Conservation (phyloP, 768 basidiomycete species). For the Mrakia blollopis region DNA sequence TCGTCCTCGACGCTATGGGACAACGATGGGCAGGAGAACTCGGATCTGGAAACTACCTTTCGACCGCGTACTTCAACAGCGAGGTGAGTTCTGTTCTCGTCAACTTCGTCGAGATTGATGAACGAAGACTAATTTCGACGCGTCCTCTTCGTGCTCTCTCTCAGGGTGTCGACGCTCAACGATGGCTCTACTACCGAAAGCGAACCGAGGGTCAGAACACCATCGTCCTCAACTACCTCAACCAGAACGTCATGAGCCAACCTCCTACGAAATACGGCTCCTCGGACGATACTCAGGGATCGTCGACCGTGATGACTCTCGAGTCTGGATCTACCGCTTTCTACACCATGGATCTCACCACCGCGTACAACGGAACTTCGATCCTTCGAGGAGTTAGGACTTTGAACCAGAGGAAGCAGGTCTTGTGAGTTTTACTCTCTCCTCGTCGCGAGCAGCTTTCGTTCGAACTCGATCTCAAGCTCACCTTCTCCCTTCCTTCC, state of each 20-base stretch:
- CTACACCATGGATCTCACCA: slow-evolving; percentile 70
- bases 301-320: slow-evolving; percentile 69
- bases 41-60: slow-evolving; percentile 78
- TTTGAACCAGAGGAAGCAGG: slow-evolving; percentile 76
- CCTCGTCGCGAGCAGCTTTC: not conserved
- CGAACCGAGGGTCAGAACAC: slow-evolving; percentile 97
- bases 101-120: not conserved
- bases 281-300: slow-evolving; percentile 60
- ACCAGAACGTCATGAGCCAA: slow-evolving; percentile 68
- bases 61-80: slow-evolving; percentile 68
- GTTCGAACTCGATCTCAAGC: not conserved
- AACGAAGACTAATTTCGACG: not conserved
- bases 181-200: slow-evolving; percentile 95
- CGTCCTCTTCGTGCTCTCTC: not conserved
- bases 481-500: not conserved
- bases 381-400: slow-evolving; percentile 78
- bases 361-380: slow-evolving; percentile 59
- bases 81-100: slow-evolving; percentile 44
- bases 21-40: slow-evolving; percentile 92
- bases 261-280: slow-evolving; percentile 61
- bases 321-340: slow-evolving; percentile 68
- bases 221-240: slow-evolving; percentile 63
- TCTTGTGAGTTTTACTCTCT: slow-evolving; percentile 49
- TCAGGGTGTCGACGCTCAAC: slow-evolving; percentile 55
- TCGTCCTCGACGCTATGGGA: slow-evolving; percentile 89